Base-by-base conservation (phyloP, 2,329 filamentous ascomycete species). In the Penicillium capsulatum region DNA sequence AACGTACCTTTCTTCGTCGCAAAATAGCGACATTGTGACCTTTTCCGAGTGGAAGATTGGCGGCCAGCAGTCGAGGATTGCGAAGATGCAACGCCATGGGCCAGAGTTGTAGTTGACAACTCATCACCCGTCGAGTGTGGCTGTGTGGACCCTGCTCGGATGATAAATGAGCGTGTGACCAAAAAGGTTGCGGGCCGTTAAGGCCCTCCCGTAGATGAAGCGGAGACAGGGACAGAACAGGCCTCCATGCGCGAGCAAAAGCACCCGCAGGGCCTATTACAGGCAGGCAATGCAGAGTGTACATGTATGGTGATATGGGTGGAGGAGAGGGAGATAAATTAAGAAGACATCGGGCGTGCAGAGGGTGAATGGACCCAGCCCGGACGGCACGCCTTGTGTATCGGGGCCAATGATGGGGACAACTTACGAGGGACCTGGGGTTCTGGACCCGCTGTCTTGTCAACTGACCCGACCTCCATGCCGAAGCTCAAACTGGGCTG, bases 141-240 rank as follows among this genome's bases (percentile, higher is more conserved):
- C 35, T 45, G 44, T 29, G 44, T 46, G 49, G 53, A 38, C 38
- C 40, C 53, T 57, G 47, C 49, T 40, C 40, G 47, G 44, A 53
- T 50, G 47, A 24, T 13, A 30, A 22, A 43, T 59, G 54, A 59
- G 57, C 59, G 59, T 63, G 59, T 63, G 59, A 63, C 53, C 55
- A 46, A 42, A 54, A 51, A 51, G 43, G 41, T 49, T 57, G 43
- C 53, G 52, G 52, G 43, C 51, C 51, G 52, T 42, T 28, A 36
- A 33, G 38, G 31, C 20, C n/a, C 20, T 31, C 28, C 38, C 28
- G 33, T 44, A 45, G 20, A 28, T 28, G 13, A 28, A 11, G 4
- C 10, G 4, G 11, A 28, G n/a, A 14, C 5, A 28, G 26, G 5
- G 26, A n/a, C 13, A 28, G n/a, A n/a, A 14, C 31, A 29, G 30